Percentiles rank a stretch among this genome's conserved stretches.
Evolutionary conservation across 345 rosid species (phyloP).

Genomic region (Salix caprea): DNA sequence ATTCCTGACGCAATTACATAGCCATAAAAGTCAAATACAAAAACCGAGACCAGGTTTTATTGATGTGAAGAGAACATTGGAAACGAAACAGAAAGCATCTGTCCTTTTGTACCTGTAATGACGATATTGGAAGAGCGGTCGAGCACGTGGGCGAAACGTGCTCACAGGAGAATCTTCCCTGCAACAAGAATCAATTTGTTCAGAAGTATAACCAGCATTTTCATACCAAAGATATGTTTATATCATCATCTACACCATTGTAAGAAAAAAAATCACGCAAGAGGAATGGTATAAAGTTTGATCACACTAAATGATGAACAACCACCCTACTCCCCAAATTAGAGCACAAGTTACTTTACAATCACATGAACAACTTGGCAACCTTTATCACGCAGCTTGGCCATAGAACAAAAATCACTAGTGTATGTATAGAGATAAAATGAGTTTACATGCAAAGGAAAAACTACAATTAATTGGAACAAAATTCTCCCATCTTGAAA

Average conservation of each 20-base stretch:
- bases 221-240: background rate
- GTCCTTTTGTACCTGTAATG: slow-evolving; percentile 67
- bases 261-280: background rate
- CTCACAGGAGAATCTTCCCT: slow-evolving; percentile 90
- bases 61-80: background rate
- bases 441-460: no score
- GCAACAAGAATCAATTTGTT: slow-evolving; percentile 23
- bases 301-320: background rate
- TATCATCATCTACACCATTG: background rate
- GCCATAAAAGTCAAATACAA: background rate
- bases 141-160: slow-evolving; percentile 93
- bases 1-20: background rate
- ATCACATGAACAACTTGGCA: background rate
- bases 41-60: background rate
- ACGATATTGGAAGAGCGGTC: slow-evolving; percentile 92
- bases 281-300: background rate
- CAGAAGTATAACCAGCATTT: background rate
- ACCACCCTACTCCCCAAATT: background rate
- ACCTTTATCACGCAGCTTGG: background rate
- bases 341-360: background rate
- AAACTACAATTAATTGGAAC: background rate
- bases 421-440: background rate
- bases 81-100: slow-evolving; percentile 3
- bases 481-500: slow-evolving; percentile 6
- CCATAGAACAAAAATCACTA: background rate